Conservation (phyloP, 768 basidiomycete species). For the Pisolithus albus region DNA sequence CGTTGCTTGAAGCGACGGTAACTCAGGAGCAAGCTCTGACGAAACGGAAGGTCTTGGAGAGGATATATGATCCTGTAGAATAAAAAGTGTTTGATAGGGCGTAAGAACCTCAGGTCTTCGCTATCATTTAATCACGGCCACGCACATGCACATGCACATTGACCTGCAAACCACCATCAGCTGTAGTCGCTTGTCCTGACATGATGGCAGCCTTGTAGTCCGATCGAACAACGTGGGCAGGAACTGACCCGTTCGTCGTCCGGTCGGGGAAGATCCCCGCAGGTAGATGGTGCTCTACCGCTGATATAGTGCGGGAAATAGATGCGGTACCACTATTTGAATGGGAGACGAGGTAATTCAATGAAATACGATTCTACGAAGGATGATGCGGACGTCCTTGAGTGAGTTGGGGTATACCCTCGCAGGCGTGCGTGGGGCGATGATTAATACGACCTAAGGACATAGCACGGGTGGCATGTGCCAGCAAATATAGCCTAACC, state of each 20-base stretch:
- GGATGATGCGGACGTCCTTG: background rate
- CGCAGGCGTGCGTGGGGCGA: too few relatives aligned
- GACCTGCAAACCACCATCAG: constrained; percentile 10
- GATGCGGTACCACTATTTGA: too few relatives aligned
- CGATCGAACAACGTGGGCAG: background rate
- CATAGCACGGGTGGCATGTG: too few relatives aligned
- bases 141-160: constrained; percentile 21
- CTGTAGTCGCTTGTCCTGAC: constrained; percentile 9
- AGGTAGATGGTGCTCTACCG: background rate
- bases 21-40: constrained; percentile 3
- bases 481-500: too few relatives aligned
- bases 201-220: constrained; percentile 12
- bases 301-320: background rate
- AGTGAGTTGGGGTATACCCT: too few relatives aligned
- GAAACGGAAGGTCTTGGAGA: constrained; percentile 5
- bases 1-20: constrained; percentile 8
- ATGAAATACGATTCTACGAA: too few relatives aligned
- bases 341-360: background rate
- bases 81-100: background rate
- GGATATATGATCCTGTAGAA: constrained; percentile 4
- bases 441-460: too few relatives aligned
- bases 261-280: background rate
- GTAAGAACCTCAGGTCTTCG: constrained; percentile 10
- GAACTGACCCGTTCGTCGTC: background rate
- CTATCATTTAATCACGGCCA: background rate